Evolutionary conservation across 768 basidiomycete genomes (phyloP).

Genomic region (Russula lepida): DNA sequence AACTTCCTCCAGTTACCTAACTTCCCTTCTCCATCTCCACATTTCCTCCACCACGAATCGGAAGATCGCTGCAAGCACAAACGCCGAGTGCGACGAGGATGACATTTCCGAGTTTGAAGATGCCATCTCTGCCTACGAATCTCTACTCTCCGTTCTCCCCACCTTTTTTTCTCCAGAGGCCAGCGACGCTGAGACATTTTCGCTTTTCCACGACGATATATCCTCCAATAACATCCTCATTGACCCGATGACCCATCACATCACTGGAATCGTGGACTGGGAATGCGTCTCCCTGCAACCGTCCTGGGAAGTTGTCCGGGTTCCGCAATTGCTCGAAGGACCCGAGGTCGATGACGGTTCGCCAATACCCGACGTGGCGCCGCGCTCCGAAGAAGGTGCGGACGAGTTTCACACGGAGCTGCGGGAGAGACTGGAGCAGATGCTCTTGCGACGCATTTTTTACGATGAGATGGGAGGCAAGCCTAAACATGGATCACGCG

Average conservation of each 20-base stretch:
- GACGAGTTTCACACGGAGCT: not conserved
- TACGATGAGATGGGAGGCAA: not conserved
- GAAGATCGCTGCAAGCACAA: not conserved
- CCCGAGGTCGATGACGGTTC: constrained; percentile 1
- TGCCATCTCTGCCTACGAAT: not conserved
- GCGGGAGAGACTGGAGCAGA: not conserved
- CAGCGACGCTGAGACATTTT: not conserved
- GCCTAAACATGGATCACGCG: not conserved
- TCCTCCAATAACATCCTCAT: constrained; percentile 14
- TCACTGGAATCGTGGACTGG: constrained; percentile 19
- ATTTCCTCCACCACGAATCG: not conserved
- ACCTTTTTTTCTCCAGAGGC: not conserved
- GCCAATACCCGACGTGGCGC: not conserved
- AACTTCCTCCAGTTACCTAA: not conserved
- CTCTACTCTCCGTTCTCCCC: not conserved
- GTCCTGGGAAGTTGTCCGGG: not conserved
- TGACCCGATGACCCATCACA: constrained; percentile 13
- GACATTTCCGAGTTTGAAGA: not conserved
- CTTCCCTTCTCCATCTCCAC: not conserved
- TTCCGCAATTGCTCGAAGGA: not conserved
- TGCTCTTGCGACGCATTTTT: not conserved
- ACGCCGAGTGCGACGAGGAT: not conserved
- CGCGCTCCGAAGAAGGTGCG: not conserved
- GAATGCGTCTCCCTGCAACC: constrained; percentile 6
- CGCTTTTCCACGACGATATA: constrained; percentile 13